A percentile compares a stretch with the other conserved stretches of the same genome.
Evolutionary conservation across 2,329 filamentous ascomycete genomes (phyloP).

Genomic region (Colletotrichum lini): DNA sequence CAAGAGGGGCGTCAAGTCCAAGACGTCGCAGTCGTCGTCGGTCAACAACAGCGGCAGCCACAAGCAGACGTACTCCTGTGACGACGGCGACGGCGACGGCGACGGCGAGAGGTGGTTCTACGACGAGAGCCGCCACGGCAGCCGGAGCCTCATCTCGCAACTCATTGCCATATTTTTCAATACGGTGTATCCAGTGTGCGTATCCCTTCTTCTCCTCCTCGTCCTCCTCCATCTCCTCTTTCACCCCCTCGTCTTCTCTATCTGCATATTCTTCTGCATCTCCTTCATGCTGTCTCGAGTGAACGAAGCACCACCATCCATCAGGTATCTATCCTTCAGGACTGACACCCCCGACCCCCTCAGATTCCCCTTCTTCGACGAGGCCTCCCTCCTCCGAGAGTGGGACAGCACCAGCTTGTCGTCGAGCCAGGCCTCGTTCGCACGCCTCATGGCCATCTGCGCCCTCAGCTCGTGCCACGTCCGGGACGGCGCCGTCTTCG

Average conservation of each 20-base stretch:
- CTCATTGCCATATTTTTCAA: slow-evolving; percentile 43
- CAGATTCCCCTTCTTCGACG: slow-evolving; percentile 65
- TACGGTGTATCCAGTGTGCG: slow-evolving; percentile 43
- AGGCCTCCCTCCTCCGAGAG: slow-evolving; percentile 57
- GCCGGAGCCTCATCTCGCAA: slow-evolving; percentile 25
- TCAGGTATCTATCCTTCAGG: no score
- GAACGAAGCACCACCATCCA: no score
- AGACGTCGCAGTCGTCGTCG: slow-evolving; percentile 28
- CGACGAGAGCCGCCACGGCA: slow-evolving; percentile 40
- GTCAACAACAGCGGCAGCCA: not conserved
- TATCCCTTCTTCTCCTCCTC: not conserved
- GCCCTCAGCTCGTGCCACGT: slow-evolving; percentile 63
- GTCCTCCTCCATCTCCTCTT: not conserved
- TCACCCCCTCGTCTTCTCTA: no score
- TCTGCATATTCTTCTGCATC: no score
- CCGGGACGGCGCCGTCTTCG: slow-evolving; percentile 64
- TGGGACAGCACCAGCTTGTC: slow-evolving; percentile 56
- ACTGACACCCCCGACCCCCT: not conserved
- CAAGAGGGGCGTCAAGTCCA: slow-evolving; percentile 43
- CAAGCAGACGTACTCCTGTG: slow-evolving; percentile 20
- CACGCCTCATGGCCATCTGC: slow-evolving; percentile 66
- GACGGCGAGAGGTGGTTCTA: slow-evolving; percentile 37
- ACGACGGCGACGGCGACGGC: not conserved
- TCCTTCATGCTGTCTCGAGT: no score
- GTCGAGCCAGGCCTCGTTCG: slow-evolving; percentile 55